Evolutionary conservation across 2,329 filamentous ascomycete genomes (phyloP), one percentile per base, ranked within the genome.

Genomic region (Alternaria ventricosa): DNA sequence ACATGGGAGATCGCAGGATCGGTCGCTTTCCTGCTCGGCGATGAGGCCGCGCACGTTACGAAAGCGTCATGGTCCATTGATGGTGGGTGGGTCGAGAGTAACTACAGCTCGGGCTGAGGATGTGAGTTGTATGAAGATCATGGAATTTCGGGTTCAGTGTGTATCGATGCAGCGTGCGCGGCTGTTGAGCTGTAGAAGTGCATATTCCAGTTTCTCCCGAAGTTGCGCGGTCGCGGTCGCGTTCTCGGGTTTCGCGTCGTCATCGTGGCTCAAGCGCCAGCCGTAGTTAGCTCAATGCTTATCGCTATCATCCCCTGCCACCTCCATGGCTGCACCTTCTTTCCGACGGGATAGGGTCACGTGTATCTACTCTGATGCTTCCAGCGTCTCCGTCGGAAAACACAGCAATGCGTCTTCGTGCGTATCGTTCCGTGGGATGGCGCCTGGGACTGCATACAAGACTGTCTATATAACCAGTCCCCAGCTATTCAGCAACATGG

Each of bases 311-410:
- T 41, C 36, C 36, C 36, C 15, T 41, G 36, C 6, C 49, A 36
- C 12, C 20, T 15, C 28, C 28, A 10, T 36, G 8, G 36, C 36
- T 41, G 36, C 28, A 22, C 28, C 28, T 51, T 36, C 49, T 51
- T 51, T 51, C 28, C 49, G 49, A 51, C 49, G 49, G 49, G 49
- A 51, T 51, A 36, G 13, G 22, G 28, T 36, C 28, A 51, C 49
- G 28, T 51, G 49, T 20, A 13, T 36, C 3, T 36, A 5, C 18
- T 51, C 12, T 23, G 49, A 36, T 51, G 28, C 7, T 23, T 20
- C 15, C 36, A 46, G 20, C 27, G 25, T 61, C 47, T 54, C 60
- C 55, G 55, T 57, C 60, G 55, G 60, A 46, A 61, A 61, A 61
- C 46, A 36, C 28, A 28, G 50, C 10, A 49, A 47, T n/a, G 22